Base-by-base conservation (phyloP, 495 filamentous ascomycete genomes). In the Penicillium cinerascens region DNA sequence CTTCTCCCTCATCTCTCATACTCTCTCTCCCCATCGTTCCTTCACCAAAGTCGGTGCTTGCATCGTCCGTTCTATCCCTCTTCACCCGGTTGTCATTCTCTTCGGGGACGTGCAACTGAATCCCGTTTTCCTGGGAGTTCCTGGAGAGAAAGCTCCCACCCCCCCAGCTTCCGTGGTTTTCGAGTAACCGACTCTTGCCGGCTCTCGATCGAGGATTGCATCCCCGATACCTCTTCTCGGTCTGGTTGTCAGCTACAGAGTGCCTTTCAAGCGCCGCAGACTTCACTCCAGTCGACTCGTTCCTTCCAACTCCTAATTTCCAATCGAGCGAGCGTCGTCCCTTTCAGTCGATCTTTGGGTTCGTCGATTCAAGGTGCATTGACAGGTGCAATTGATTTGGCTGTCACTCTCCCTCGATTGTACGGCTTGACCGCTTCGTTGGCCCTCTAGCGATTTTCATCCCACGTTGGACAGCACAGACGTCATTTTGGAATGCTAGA, bases 51-150 rank as follows among this genome's bases (percentile, higher is more conserved):
- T 66, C 58, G 63, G 56, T 66, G 63, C 36, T 37, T 56, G 58
- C 52, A 62, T 65, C 68, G 58, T 56, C 61, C 54, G 54, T 59
- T 59, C 56, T 55, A 57, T 52, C 62, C 47, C 44, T 54, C 53
- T 63, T 57, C 38, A 58, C 42, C 51, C 52, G 49, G 61, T 56
- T 67, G 69, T 73, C 73, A 69, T 70, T 75, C 73, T 73, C 63
- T 67, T 65, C 56, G 67, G 54, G 63, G 56, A 64, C 59, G 58
- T 60, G 56, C 64, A 62, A 51, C 53, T 43, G 4, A n/a, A 25
- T 20, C 41, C 41, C 22, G 41, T 26, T 21, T 25, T 51, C 49
- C 46, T 35, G 26, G 47, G 54, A 22, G 39, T 43, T 48, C 36
- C 43, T 51, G 20, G 41, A 38, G 27, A 42, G 26, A 25, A 51